These are phyloP conservation scores for Casuarina glauca DNA, from an alignment of 306 rosid species.

Conservation along the genomic window DNA sequence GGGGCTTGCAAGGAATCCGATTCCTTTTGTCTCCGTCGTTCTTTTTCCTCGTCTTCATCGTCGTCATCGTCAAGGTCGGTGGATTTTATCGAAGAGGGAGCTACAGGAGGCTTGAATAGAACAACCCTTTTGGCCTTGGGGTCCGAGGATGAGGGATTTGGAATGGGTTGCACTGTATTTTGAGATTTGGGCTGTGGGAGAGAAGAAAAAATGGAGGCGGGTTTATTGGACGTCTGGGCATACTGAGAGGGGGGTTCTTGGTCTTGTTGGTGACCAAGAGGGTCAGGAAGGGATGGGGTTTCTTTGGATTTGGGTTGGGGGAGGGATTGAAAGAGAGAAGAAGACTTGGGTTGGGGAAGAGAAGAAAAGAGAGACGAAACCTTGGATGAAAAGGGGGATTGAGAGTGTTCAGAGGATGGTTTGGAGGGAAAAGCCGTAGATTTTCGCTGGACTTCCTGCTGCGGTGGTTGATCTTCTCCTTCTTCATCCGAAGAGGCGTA, in stretches of 20 bases:
- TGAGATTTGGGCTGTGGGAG: slow-evolving; percentile 60
- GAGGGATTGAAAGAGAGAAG: slow-evolving; percentile 54
- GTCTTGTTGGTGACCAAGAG: neutral
- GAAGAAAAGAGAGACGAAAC: slow-evolving; percentile 37
- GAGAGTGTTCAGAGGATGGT: neutral
- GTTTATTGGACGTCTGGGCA: too few species aligned
- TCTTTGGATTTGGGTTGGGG: slow-evolving; percentile 39
- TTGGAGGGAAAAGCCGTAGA: slow-evolving; percentile 21
- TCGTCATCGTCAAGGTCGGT: slow-evolving; percentile 45
- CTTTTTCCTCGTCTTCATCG: slow-evolving; percentile 41
- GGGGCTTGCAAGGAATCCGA: slow-evolving; percentile 42
- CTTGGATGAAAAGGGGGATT: slow-evolving; percentile 21
- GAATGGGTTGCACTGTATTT: slow-evolving; percentile 26
- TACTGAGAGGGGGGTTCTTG: neutral
- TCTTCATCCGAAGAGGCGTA: slow-evolving; percentile 92
- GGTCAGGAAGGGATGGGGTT: neutral
- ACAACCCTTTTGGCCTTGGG: slow-evolving; percentile 54
- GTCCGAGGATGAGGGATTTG: slow-evolving; percentile 34
- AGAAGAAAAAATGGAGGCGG: too few species aligned
- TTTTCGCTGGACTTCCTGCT: slow-evolving; percentile 10
- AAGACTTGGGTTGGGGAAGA: slow-evolving; percentile 60
- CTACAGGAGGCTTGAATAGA: slow-evolving; percentile 71
- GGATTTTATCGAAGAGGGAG: slow-evolving; percentile 36
- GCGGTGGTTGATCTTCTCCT: slow-evolving; percentile 29
- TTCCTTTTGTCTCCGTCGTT: slow-evolving; percentile 37